Evolutionary conservation across 1,139 yeast species (phyloP), one percentile per base, ranked within the genome.

Genomic region (Yamadazyma aaseri): DNA sequence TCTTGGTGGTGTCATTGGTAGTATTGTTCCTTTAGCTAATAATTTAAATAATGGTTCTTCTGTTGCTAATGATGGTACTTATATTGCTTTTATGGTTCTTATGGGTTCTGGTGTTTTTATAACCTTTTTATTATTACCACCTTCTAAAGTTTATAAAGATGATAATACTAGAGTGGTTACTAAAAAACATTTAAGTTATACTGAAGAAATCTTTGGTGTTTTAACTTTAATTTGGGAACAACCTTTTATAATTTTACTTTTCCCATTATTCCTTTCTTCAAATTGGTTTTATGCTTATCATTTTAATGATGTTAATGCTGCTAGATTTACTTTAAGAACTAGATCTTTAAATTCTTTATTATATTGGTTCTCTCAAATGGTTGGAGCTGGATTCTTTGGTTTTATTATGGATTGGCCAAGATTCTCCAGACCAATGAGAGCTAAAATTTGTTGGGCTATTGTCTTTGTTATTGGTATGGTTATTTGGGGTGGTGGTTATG

Each of bases 231-330:
- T 77, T 46, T 55, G 54, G 36, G 7, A 52, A 23, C 81, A 78
- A 46, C 78, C 79, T 33, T 64, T 57, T 47, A 70, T 73, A 35
- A 52, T 63, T 32, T 48, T 72, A 21, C 50, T 79, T 53, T 77
- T 77, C 69, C 81, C 81, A 31, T 71, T 76, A 76, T 79, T 78
- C 55, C 72, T 75, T 50, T 69, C 80, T 16, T 75, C 83, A 25
- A 79, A 79, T 61, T 79, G 81, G 81, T 79, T 77, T 59, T 76
- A 76, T 60, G 74, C 83, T 29, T 79, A 78, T 56, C 83, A 79
- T 57, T 78, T 76, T 48, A 76, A 77, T 50, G 76, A 74, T 42
- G 65, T 72, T 52, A 78, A 78, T 51, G 76, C 74, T 28, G 77
- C 74, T 17, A 63, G 76, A 42, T 79, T 79, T 57, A 75, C 71